Base-by-base conservation (phyloP, 306 rosid genomes). In the Lathyrus oleraceus region DNA sequence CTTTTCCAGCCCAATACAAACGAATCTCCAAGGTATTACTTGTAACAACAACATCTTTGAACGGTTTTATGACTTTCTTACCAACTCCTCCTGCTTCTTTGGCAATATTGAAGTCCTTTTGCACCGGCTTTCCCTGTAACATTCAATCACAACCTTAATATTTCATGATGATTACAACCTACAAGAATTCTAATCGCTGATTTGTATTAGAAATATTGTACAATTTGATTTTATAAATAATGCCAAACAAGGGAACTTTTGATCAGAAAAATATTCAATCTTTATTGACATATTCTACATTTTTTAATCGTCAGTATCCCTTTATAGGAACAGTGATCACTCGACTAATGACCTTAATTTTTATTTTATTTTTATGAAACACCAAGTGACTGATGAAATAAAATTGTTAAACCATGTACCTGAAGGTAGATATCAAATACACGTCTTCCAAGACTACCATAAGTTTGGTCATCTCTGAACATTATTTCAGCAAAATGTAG, bases 1-100 rank as follows among this genome's bases (percentile, higher is more conserved):
- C 94, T 69, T 85, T 88, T 56, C 94, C 94, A 1, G 85, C 87
- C 95, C 96, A 89, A 57, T 66, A 54, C 4, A 89, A 64, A 4
- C 79, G 86, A 15, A 89, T 89, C 63, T 82, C 84, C 39, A 88
- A 27, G 1, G 84, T 53, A 19, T 30, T 43, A 47, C 8, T 38
- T 49, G 45, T 72, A 10, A 87, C 85, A 1, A 0, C 0, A 53
- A 38, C 70, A 64, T 45, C 61, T 23, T 54, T 2, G 40, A 49
- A 75, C 0, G 0, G 2, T 51, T 0, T 10, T 35, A 16, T 58
- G 6, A 43, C 6, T 19, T 6, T 30, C 43, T 74, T 71, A 23
- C 70, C 79, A 28, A 57, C 40, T 19, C 79, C 87, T 39, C 67
- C 66, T 19, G 87, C 88, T 58, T 10, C 32, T 7, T 84, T 61